Base-by-base conservation (phyloP, 75 land plant genomes). In the Sequoia sempervirens region DNA sequence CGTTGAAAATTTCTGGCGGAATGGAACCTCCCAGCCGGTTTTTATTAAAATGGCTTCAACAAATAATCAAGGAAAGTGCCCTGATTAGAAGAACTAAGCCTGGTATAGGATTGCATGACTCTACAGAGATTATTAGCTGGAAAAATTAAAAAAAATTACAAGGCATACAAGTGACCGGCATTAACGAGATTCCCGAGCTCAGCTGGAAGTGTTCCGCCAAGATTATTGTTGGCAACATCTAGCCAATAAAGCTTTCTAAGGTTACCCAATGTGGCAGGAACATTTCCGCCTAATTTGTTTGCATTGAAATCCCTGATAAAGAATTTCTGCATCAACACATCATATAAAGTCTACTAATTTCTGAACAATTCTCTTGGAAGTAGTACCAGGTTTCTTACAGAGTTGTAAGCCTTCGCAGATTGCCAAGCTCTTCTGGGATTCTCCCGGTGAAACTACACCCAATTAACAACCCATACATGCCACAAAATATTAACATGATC, bases 11-110 rank as follows among this genome's bases (percentile, higher is more conserved):
- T 54, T 87, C 80, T 5, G 56, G 75, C 41, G 96, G 91, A 80
- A 94, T 90, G 69, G 83, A 3, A 15, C 96, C 95, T 13, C 91
- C 85, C 66, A 94, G 84, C 82, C 86, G 82, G 75, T 94, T 94
- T 46, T 93, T 90, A 84, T 90, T 91, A 82, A 94, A 89, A 82
- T 93, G 96, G 86, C 96, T 94, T 74, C 20, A 43, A 46, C 36
- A 50, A 76, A 7, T 17, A 76, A 1, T 50, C 14, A 50, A 10
- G 53, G 0, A 50, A 15, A 13, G 14, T 11, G 15, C 13, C 53
- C 15, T 13, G 2, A 50, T 50, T 50, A 50, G 53, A 13, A 13
- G 50, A 47, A 47, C 9, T 11, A 47, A 47, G 0, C 53, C 2
- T 50, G 14, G 53, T 12, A 13, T 13, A 50, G 15, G 53, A 50